Evolutionary conservation across 306 rosid genomes (phyloP), one percentile per base, ranked within the genome.

Genomic region (Fagus sylvatica): DNA sequence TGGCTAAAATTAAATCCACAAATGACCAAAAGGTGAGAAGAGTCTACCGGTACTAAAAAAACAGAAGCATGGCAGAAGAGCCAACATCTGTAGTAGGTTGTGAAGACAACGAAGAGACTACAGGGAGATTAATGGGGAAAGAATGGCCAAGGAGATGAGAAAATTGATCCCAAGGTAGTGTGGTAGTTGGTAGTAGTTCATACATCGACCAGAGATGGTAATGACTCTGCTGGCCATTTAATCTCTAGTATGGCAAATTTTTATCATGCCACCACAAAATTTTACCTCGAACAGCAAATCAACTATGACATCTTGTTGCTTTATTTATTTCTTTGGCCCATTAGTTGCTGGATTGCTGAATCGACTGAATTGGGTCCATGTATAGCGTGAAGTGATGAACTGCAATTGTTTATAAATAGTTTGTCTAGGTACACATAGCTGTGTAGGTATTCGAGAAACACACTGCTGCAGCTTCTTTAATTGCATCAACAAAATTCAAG

Each of bases 321-420:
- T 46, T 1, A 6, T 10, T 46, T 10, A 7, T 12, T 43, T 46
- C 11, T 10, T 46, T 10, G 51, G 51, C 11, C 51, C 15, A 46
- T 46, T 41, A 76, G 72, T 65, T 61, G 49, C 36, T 53, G 74
- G 40, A 33, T 62, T 55, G 85, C 68, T 72, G 74, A 74, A 77
- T 79, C 73, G 79, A 74, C 78, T 36, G 72, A 54, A 41, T 55
- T 60, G 72, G 77, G 72, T 80, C 80, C 68, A 75, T 88, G 92
- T 84, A 84, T 84, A 87, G 87, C 74, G n/a, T 7, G 41, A 73
- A 57, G 73, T 74, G 79, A 74, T 62, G 80, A 57, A 76, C 74
- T 73, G 84, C 89, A 93, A 93, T 65, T 89, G 93, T 89, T 79
- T 53, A 89, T 89, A 91, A 82, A 65, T 81, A 76, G 84, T 72